phyloP scores from a whole-genome alignment of 495 filamentous ascomycete genomes.

The Talaromyces liani region DNA sequence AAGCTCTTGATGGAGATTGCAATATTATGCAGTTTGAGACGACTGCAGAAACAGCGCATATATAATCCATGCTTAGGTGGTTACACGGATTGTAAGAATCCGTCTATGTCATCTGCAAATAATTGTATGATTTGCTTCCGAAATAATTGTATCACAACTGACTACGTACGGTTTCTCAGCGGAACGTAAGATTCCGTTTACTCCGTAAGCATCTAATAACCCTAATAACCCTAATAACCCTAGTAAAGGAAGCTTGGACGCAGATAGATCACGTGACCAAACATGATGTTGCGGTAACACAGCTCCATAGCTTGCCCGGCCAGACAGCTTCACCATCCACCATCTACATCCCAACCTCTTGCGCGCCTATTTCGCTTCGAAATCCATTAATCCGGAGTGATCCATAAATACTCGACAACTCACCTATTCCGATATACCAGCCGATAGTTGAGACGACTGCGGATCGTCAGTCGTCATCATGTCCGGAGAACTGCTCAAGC shows the following conservation, averaged over 20 bases:
- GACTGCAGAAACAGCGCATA: neutral
- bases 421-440: neutral
- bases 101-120: too few species aligned
- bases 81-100: neutral
- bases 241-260: neutral
- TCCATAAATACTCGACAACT: neutral
- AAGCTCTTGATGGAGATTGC: neutral
- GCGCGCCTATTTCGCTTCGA: neutral
- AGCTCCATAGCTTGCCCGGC: conserved; percentile 1
- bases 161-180: too few species aligned
- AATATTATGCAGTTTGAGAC: neutral
- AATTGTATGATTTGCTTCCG: too few species aligned
- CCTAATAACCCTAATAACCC: too few species aligned
- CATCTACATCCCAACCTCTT: neutral
- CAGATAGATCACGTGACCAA: neutral
- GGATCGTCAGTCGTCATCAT: conserved; percentile 36
- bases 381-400: neutral
- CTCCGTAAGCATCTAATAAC: too few species aligned
- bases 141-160: too few species aligned
- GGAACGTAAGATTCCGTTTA: too few species aligned
- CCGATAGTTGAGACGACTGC: conserved; percentile 5
- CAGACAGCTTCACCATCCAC: neutral
- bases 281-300: neutral
- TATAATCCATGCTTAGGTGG: neutral
- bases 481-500: conserved; percentile 57